Conservation (phyloP, 169 alveolate species). For the Theileria sp. region DNA sequence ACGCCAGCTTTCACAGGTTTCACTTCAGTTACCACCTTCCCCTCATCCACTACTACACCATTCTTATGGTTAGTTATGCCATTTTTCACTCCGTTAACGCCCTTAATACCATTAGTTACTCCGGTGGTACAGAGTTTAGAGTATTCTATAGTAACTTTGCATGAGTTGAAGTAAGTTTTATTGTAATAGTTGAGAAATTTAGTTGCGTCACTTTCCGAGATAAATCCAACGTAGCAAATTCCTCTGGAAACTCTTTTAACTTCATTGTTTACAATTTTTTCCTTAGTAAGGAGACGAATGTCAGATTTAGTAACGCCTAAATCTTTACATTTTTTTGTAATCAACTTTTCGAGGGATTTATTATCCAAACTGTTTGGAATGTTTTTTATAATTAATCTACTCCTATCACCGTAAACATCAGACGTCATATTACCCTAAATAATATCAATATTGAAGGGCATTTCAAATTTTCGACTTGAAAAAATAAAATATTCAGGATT, state of each 20-base stretch:
- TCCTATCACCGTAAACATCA: slow-evolving; percentile 12
- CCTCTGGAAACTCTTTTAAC: slow-evolving; percentile 70
- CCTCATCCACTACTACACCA: slow-evolving; percentile 31
- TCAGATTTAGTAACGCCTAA: slow-evolving; percentile 47
- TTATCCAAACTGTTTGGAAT: slow-evolving; percentile 55
- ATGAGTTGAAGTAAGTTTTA: slow-evolving; percentile 83
- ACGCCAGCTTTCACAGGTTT: slow-evolving; percentile 62
- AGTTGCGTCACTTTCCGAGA: slow-evolving; percentile 77
- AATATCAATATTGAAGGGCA: not conserved
- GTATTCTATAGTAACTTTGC: slow-evolving; percentile 81
- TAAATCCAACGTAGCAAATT: slow-evolving; percentile 87
- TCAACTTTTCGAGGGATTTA: slow-evolving; percentile 22
- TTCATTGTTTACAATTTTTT: slow-evolving; percentile 9
- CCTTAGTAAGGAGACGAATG: slow-evolving; percentile 46
- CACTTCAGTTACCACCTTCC: slow-evolving; percentile 35
- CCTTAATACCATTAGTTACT: not conserved
- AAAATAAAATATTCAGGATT: not conserved
- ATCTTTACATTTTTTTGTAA: slow-evolving; percentile 54
- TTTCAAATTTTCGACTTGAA: too few relatives aligned
- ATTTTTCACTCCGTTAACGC: slow-evolving; percentile 2
- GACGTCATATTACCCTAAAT: not conserved
- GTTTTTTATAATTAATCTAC: slow-evolving; percentile 54
- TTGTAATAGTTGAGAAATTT: slow-evolving; percentile 81
- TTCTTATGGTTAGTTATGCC: not conserved
- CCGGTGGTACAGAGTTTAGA: slow-evolving; percentile 56